Base-by-base conservation (phyloP, 2,329 filamentous ascomycete species). In the Penicillium sp. region DNA sequence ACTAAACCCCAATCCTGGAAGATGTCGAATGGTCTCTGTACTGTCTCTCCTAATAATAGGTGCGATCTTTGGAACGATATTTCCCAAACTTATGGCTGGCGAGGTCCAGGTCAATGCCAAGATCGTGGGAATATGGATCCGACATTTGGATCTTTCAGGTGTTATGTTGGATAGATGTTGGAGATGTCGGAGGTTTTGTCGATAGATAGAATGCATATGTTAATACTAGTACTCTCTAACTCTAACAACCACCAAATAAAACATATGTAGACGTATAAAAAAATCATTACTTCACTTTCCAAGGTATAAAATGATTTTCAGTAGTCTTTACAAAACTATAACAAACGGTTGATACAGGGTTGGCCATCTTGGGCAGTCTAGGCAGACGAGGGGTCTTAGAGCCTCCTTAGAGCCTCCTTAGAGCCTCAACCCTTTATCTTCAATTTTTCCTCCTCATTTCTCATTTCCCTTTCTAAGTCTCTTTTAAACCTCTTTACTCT, bases 1-100 rank as follows among this genome's bases (percentile, higher is more conserved):
- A 11, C 16, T 14, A 17, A 10, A 11, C 53, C 53, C 6, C 28
- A 26, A 19, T 50, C 53, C 2, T 50, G 46, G 53, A 7, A 16
- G 11, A 51, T 55, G 31, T 28, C 40, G 6, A 55, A 55, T 35
- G 53, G 53, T 31, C 33, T 55, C 16, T 55, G 53, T 30, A 50
- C 46, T 3, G 47, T 55, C 8, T 19, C 19, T 28, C 25, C 25
- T 12, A 50, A 50, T 35, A n/a, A 26, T 2, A 1, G 26, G 3
- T 55, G 53, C 9, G 53, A 55, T 8, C 50, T 51, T 19, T 33
- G 35, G n/a, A 30, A 31, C 19, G 33, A 44, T 6, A n/a, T 51
- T 40, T 35, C 40, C 17, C 33, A 45, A 16, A 55, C 53, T 16
- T 55, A 55, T 44, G 53, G 53, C 47, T 50, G 38, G 33, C 41